These are phyloP conservation scores for Leccinum cinnamomeum DNA, from an alignment of 1,284 basidiomycete species.

Conservation along the genomic window DNA sequence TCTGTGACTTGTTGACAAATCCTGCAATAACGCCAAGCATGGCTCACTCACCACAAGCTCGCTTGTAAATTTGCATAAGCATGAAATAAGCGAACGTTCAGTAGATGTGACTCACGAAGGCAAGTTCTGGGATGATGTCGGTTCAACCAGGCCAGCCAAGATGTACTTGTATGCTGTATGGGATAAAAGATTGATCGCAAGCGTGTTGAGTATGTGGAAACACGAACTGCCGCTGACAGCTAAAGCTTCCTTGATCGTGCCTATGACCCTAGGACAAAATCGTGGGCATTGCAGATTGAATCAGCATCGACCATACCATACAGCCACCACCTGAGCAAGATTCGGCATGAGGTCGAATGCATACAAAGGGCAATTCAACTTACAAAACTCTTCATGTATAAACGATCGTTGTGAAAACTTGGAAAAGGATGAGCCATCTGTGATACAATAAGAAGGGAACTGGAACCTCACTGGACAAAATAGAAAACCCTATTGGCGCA, in stretches of 20 bases:
- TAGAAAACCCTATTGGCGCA: background rate
- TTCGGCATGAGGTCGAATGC: too few relatives aligned
- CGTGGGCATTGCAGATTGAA: too few relatives aligned
- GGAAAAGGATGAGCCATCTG: background rate
- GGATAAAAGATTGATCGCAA: background rate
- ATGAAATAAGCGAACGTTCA: background rate
- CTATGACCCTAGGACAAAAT: background rate
- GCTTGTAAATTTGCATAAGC: background rate
- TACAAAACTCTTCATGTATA: too few relatives aligned
- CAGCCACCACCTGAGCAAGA: too few relatives aligned
- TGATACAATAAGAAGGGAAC: background rate
- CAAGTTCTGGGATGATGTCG: background rate
- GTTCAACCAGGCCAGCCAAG: background rate
- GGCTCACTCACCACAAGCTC: background rate
- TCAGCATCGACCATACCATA: too few relatives aligned
- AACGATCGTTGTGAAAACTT: slow-evolving; percentile 8
- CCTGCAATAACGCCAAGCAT: background rate
- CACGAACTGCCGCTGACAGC: background rate
- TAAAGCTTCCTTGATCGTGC: background rate
- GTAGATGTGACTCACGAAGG: background rate
- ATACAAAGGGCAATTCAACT: too few relatives aligned
- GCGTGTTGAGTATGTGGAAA: background rate
- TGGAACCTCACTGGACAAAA: slow-evolving; percentile 2
- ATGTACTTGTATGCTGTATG: background rate
- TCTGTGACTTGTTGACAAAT: background rate